Evolutionary conservation across 225 moss, liverwort and hornwort species (phyloP).

Genomic region (Pleurozium schreberi): DNA sequence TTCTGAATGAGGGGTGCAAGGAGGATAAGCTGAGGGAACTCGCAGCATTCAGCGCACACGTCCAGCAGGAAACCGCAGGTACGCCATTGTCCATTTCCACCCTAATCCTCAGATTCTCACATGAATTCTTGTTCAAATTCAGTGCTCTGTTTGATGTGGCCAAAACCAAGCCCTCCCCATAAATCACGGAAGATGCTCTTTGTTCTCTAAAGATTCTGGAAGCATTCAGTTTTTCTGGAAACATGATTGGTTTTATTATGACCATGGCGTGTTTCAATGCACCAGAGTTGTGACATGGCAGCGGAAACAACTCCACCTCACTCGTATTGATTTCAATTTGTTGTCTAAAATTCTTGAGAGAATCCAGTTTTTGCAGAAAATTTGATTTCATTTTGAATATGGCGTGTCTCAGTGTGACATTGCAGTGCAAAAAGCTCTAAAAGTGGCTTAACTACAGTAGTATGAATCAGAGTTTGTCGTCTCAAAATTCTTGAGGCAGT

Average conservation of each 20-base stretch:
- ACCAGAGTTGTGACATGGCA: background rate
- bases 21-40: constrained; percentile 36
- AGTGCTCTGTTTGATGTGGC: background rate
- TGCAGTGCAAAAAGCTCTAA: too few species aligned
- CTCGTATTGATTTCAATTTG: background rate
- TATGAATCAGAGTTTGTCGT: too few species aligned
- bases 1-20: constrained; percentile 15
- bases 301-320: background rate
- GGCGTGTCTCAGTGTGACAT: too few species aligned
- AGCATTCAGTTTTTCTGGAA: background rate
- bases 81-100: background rate
- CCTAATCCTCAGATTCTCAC: background rate
- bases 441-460: too few species aligned
- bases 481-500: too few species aligned
- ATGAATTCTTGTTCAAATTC: background rate
- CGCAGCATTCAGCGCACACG: constrained; percentile 80
- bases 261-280: background rate
- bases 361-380: background rate
- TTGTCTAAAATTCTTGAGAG: too few species aligned
- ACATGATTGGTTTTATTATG: background rate
- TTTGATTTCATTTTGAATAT: too few species aligned
- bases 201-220: background rate
- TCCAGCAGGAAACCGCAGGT: constrained; percentile 83
- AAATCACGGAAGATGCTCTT: background rate
- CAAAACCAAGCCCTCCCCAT: background rate